Evolutionary conservation across 1,284 basidiomycete genomes (phyloP), one percentile per base, ranked within the genome.

Genomic region (Cryptococcus wingfieldii): DNA sequence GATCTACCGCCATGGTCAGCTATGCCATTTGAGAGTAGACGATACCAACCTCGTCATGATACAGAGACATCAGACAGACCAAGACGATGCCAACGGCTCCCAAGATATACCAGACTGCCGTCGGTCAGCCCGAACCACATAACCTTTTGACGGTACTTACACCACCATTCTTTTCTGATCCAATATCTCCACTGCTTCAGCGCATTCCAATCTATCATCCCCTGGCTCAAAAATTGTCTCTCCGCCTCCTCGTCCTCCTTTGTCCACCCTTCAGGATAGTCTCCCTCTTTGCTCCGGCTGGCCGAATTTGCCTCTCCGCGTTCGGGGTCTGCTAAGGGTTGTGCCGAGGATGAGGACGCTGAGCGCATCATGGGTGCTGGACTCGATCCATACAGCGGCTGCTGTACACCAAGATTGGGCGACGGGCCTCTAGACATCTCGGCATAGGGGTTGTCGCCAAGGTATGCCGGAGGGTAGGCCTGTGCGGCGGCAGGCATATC

Each of bases 61-160:
- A 90, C 13, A 89, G 69, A 3, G 82, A 79, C 61, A 89, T 80
- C 50, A 89, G 80, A 2, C 78, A 77, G 8, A 82, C 80, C 16
- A 87, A 34, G 42, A 81, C 78, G 37, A 81, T 53, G 49, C 79
- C 50, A 25, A 77, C 55, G 6, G 50, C 53, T 4, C 61, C 28
- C 31, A 65, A 63, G 42, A 81, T 48, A 59, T 80, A 81, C 64
- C 72, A 87, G 70, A 80, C 85, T 86, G 67, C 10, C 37, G n/a
- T 47, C 23, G 28, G 14, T 53, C 37, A 28, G 31, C 37, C 16
- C 19, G 31, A 28, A 5, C 27, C 42, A 44, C 31, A 41, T 12
- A 16, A 7, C 34, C 16, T 7, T 38, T 12, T 13, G 42, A 5
- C 28, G 7, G 12, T 16, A 80, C 81, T 73, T 66, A 83, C 81